phyloP scores from a whole-genome alignment of 2,329 filamentous ascomycete species.

The Verticillium nubilum region DNA sequence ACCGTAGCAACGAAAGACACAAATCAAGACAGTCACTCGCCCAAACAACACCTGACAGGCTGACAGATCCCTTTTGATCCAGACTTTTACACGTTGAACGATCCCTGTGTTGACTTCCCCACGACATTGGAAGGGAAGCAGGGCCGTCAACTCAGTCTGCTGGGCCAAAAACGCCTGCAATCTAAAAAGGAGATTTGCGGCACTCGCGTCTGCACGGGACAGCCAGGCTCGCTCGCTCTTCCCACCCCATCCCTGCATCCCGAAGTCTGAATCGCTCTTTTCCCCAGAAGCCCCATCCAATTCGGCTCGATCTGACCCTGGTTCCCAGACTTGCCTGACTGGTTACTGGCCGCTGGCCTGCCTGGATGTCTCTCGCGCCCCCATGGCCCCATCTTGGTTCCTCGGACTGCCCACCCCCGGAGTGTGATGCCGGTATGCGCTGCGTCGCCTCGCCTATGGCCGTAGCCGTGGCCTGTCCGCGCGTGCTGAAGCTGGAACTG shows the following conservation, averaged over 20 bases:
- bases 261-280: not conserved
- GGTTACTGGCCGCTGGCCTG: not conserved
- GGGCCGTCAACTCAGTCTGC: not conserved
- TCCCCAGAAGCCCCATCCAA: not conserved
- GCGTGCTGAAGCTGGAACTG: not conserved
- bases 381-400: not conserved
- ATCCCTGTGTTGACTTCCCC: not conserved
- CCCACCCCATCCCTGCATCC: not conserved
- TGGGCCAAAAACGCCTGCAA: not conserved
- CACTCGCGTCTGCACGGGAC: not conserved
- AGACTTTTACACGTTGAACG: not conserved
- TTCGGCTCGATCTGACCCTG: not conserved
- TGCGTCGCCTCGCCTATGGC: not conserved
- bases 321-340: not conserved
- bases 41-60: not conserved
- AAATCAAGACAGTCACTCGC: not conserved
- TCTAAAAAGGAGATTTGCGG: not conserved
- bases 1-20: not conserved
- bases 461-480: not conserved
- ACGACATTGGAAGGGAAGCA: not conserved
- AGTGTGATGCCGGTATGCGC: not conserved
- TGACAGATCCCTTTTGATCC: not conserved
- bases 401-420: not conserved
- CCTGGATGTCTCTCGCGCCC: not conserved
- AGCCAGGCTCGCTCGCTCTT: not conserved